A percentile compares a stretch with the other conserved stretches of the same genome.
phyloP scores from a whole-genome alignment of 169 alveolate species.

The Hammondia hammondi region DNA sequence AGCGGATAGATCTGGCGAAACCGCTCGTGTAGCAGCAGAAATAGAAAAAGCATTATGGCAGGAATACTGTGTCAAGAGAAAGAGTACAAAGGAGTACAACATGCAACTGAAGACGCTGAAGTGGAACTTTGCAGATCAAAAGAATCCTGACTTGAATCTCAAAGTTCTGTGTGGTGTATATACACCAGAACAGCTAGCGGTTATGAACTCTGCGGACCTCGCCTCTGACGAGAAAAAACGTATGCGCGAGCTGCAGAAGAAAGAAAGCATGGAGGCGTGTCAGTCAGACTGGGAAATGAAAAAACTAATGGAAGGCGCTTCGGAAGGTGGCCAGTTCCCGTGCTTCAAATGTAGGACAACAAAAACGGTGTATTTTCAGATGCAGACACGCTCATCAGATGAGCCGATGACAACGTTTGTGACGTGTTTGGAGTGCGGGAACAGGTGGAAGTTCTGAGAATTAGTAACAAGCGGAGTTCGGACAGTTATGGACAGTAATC shows the following conservation, averaged over 20 bases:
- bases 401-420: constrained; percentile 99
- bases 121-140: constrained; percentile 90
- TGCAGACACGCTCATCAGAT: constrained; percentile 97
- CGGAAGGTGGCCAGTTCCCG: constrained; percentile 91
- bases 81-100: constrained; percentile 56
- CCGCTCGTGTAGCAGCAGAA: constrained; percentile 42
- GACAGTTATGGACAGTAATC: too few relatives aligned
- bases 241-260: constrained; percentile 81
- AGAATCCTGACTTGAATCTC: constrained; percentile 89
- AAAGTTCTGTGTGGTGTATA: constrained; percentile 86
- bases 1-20: neutral
- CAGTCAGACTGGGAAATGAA: constrained; percentile 95
- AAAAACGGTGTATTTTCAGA: constrained; percentile 91
- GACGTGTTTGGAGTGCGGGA: constrained; percentile 93
- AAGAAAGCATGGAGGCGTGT: constrained; percentile 86
- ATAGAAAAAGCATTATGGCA: constrained; percentile 54
- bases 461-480: neutral
- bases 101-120: constrained; percentile 88
- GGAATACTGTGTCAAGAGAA: constrained; percentile 13
- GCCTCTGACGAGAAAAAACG: constrained; percentile 91
- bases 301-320: constrained; percentile 78
- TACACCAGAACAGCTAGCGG: constrained; percentile 84
- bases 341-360: constrained; percentile 93
- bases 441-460: constrained; percentile 92
- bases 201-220: constrained; percentile 93